Base-by-base conservation (phyloP, 306 rosid genomes). In the Hippophae gyantsensis region DNA sequence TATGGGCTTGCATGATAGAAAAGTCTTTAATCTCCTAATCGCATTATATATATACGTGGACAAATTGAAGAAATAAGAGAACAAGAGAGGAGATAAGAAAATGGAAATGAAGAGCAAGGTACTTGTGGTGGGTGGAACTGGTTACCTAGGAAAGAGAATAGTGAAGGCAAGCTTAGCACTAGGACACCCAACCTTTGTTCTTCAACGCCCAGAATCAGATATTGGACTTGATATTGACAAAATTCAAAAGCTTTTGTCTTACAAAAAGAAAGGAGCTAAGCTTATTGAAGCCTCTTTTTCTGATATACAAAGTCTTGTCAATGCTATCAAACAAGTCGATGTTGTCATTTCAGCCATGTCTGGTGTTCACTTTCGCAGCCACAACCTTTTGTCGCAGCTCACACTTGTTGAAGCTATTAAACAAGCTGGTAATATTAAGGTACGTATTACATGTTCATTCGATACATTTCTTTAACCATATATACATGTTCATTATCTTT, bases 121-220 rank as follows among this genome's bases (percentile, higher is more conserved):
- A 66, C 82, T 90, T 11, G 82, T 90, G 40, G 92, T 90, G 10
- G 96, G 97, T 6, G 95, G 94, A 0, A 87, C 80, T 0, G 95
- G 97, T 5, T 90, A 87, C 60, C 7, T 90, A 1, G 96, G 96
- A 8, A 76, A 70, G 78, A 83, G 89, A 51, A 78, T 90, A 0
- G 96, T 90, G n/a, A 78, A 47, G 56, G 96, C 95, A 26, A 72
- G 95, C 62, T 61, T 90, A 6, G 83, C 71, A 54, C 67, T 79
- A 6, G 96, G 98, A 23, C 84, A 90, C 49, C 76, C 65, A 18
- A 87, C 96, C 42, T 87, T 52, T 52, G 82, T 90, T 53, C 73
- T 90, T 62, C 81, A 74, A 43, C 64, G 98, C 18, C 79, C 89
- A 18, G 23, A 18, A 18, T 18, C 23, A 5, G 95, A 90, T 57